Conservation (phyloP, 306 rosid species). For the Gastrolobium bilobum region DNA sequence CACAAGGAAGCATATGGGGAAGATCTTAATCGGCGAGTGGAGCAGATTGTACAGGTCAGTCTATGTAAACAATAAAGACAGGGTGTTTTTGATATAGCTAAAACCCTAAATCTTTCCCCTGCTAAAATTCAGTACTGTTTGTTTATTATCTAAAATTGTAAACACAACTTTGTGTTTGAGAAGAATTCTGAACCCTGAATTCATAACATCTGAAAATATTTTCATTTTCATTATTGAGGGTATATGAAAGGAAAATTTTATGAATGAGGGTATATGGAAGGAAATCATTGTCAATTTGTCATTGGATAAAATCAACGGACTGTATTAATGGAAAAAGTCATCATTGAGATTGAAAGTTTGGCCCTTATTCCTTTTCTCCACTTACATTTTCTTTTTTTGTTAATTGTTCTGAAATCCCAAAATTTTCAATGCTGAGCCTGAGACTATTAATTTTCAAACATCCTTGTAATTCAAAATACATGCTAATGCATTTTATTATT, state of each 20-base stretch:
- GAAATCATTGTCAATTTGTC: constrained; percentile 1
- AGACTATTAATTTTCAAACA: background rate
- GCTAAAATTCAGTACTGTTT: background rate
- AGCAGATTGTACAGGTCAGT: constrained; percentile 60
- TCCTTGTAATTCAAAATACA: too few relatives aligned
- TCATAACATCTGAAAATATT: background rate
- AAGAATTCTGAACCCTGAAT: background rate
- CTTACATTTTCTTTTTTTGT: background rate
- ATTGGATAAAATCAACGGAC: constrained; percentile 5
- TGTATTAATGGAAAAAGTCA: constrained; percentile 12
- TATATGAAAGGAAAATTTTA: background rate
- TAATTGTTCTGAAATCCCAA: background rate
- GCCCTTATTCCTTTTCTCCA: background rate
- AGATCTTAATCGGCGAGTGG: constrained; percentile 60
- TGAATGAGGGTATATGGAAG: constrained; percentile 1
- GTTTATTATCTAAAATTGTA: background rate
- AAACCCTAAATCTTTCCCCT: background rate
- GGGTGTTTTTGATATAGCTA: background rate
- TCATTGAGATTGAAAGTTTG: background rate
- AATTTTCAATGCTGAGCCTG: background rate
- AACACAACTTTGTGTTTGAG: background rate
- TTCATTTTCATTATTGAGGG: background rate
- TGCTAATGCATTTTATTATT: constrained; percentile 1
- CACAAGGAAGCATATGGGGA: constrained; percentile 69
- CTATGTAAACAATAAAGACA: background rate